Evolutionary conservation across 2,329 filamentous ascomycete species (phyloP).

Genomic region (Pezicula radicicola): DNA sequence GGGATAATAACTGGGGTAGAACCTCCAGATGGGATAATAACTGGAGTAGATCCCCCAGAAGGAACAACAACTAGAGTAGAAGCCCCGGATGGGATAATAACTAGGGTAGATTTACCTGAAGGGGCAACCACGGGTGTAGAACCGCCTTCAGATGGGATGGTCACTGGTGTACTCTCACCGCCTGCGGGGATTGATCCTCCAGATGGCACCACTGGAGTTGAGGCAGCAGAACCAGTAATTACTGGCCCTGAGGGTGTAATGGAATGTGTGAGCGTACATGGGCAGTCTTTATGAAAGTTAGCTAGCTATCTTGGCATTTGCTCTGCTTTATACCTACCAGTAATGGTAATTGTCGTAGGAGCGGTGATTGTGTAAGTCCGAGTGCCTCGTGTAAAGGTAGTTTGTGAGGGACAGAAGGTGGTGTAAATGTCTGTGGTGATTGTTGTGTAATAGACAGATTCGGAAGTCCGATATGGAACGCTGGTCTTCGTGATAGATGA

Average conservation of each 20-base stretch:
- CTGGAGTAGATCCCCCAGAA: too few relatives aligned
- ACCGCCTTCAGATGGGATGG: too few relatives aligned
- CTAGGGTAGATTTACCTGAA: too few relatives aligned
- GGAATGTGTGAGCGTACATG: not conserved
- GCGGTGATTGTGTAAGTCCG: not conserved
- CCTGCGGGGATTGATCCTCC: too few relatives aligned
- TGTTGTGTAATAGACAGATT: not conserved
- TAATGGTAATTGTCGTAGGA: not conserved
- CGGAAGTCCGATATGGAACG: not conserved
- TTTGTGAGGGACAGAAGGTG: slow-evolving; percentile 48
- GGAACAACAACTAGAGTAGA: too few relatives aligned
- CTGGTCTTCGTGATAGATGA: slow-evolving; percentile 34
- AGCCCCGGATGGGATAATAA: too few relatives aligned
- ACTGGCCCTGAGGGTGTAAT: not conserved
- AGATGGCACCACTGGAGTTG: too few relatives aligned
- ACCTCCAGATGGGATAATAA: too few relatives aligned
- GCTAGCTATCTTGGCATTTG: not conserved
- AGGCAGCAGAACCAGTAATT: too few relatives aligned
- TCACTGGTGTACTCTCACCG: too few relatives aligned
- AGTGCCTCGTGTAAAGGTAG: slow-evolving; percentile 37
- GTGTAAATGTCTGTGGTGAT: slow-evolving; percentile 35
- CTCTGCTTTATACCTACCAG: not conserved
- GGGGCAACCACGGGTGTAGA: too few relatives aligned
- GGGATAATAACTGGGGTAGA: not conserved
- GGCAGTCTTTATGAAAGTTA: not conserved